Percentiles rank a stretch among this genome's conserved stretches.
Evolutionary conservation across 768 basidiomycete species (phyloP).

Genomic region (Holtermanniella nyarrowii): DNA sequence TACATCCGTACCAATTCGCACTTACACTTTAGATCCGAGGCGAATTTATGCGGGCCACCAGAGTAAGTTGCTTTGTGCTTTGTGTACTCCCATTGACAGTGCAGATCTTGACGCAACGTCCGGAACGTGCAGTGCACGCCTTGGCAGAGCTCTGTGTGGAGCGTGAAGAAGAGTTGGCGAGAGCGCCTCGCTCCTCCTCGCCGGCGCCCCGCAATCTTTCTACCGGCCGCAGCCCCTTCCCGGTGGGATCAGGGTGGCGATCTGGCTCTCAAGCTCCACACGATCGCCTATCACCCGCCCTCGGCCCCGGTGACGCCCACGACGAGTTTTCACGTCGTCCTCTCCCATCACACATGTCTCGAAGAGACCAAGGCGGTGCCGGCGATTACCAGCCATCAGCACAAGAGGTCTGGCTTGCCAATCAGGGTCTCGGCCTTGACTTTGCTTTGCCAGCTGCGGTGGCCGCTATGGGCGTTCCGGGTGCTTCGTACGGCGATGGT

Average conservation of each 20-base stretch:
- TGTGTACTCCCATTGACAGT: slow-evolving; percentile 1
- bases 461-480: neutral
- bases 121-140: slow-evolving; percentile 68
- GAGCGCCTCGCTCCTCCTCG: slow-evolving; percentile 39
- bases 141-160: slow-evolving; percentile 88
- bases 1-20: neutral
- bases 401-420: slow-evolving; percentile 38
- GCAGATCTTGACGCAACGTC: slow-evolving; percentile 66
- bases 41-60: slow-evolving; percentile 90
- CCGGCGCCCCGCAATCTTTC: slow-evolving; percentile 33
- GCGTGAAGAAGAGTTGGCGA: slow-evolving; percentile 49
- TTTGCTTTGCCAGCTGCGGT: slow-evolving; percentile 7
- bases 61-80: slow-evolving; percentile 19
- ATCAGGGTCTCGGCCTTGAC: slow-evolving; percentile 31
- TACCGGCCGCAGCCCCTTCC: slow-evolving; percentile 19
- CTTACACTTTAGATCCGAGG: slow-evolving; percentile 66
- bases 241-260: slow-evolving; percentile 21
- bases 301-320: slow-evolving; percentile 16
- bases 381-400: slow-evolving; percentile 21
- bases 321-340: slow-evolving; percentile 9
- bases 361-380: slow-evolving; percentile 9
- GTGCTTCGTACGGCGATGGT: slow-evolving; percentile 4
- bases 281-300: slow-evolving; percentile 23
- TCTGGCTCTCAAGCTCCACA: slow-evolving; percentile 33
- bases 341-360: slow-evolving; percentile 22